Base-by-base conservation (phyloP, 2,329 filamentous ascomycete genomes). In the Calonectria ilicicola region DNA sequence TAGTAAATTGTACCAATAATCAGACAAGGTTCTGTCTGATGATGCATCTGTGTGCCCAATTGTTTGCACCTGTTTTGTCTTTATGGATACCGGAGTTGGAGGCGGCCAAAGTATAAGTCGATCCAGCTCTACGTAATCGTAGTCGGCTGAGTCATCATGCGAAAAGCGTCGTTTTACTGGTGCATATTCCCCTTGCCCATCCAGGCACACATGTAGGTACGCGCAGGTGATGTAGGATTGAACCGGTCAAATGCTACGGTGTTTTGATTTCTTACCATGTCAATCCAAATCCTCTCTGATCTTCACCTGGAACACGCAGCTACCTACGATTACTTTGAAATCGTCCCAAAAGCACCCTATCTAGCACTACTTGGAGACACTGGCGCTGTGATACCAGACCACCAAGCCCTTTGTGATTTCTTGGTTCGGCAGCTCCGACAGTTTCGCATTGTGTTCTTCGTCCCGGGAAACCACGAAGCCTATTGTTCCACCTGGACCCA, bases 291-390 rank as follows among this genome's bases (percentile, higher is more conserved):
- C 58, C 69, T 91, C n/a, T 91, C 89, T 0, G 90, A 92, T 79
- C 83, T 92, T 4, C 90, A 92, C 72, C 83, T 92, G 9, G 89
- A 92, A 77, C 77, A 79, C 10, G 85, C 86, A 0, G 82, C 84
- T 51, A 81, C 82, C 21, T 92, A 91, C 78, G 86, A 89, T 38
- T 26, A 82, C 27, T 91, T 88, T 75, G 77, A 87, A 2, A 87
- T 91, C 26, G 63, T 77, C 0, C 85, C 87, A 1, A 83, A 81
- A 63, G 87, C 89, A 1, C 87, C 87, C 0, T 85, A 87, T 70
- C 83, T 92, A 2, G 89, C 88, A 0, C 84, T 92, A 0, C 83
- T 91, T 0, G 90, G 90, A 26, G 89, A 91, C 74, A 88, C 92
- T 64, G 90, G 89, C 56, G 85, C 86, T 69, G 64, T 84, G 26